Base-by-base conservation (phyloP, 305 asterid genomes). In the Rubia peregrina region DNA sequence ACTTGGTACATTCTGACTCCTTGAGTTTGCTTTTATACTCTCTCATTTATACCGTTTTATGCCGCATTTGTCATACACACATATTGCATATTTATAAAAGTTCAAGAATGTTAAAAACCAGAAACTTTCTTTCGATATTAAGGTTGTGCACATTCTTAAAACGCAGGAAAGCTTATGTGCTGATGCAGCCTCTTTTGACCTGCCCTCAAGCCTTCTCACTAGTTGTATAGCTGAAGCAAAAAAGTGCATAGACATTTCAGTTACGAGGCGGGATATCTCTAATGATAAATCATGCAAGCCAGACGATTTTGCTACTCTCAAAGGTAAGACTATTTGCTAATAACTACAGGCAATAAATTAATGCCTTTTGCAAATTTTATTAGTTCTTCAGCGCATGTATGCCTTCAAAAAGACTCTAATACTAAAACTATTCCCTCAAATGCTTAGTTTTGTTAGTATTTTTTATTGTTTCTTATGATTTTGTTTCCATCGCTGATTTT, bases 121-220 rank as follows among this genome's bases (percentile, higher is more conserved):
- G 22, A 53, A n/a, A 43, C 24, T 42, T 51, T 33, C 33, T 63
- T 19, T 33, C 7, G 44, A 22, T 53, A 5, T 36, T 61, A 62
- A 44, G 38, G 51, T 44, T 56, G 19, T 30, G 49, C 13, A 61
- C 48, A 16, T 48, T 74, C 77, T 65, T 67, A 55, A 73, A 75
- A 69, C 78, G 84, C 87, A 94, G 99, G 99, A 94, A 87, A 79
- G 95, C 81, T 79, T 91, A 67, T 94, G 99, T 75, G 96, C 99
- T 75, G 98, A 94, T 71, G 99, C 99, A 67, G 98, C 99, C 79
- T 94, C 99, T 65, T 91, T 94, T 86, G 99, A 94, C 80, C 85
- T 91, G 75, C 88, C 97, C 44, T 83, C 96, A 65, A 75, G 91
- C 72, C 97, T 91, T 71, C 82, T 94, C 77, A 80, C 91, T 43